Evolutionary conservation across 306 rosid genomes (phyloP).

Genomic region (Rosa rugosa): DNA sequence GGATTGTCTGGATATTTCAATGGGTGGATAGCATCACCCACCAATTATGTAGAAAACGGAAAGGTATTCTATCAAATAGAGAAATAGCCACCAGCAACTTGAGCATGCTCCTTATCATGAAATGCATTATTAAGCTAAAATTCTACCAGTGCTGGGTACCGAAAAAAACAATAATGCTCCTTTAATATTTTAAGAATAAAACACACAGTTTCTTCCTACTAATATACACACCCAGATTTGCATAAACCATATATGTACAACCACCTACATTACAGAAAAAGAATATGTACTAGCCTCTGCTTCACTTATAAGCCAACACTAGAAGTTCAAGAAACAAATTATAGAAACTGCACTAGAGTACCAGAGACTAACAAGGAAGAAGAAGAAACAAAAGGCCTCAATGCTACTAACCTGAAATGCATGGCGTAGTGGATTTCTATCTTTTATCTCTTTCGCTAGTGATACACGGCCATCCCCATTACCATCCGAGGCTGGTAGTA

Average conservation of each 20-base stretch:
- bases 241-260: constrained; percentile 15
- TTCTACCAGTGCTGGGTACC: neutral
- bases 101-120: neutral
- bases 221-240: neutral
- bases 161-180: neutral
- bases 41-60: constrained; percentile 15
- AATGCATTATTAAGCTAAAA: neutral
- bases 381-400: neutral
- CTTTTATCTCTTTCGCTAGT: constrained; percentile 76
- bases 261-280: constrained; percentile 3
- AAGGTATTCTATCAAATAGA: neutral
- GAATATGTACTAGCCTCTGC: neutral
- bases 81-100: constrained; percentile 1
- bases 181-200: neutral
- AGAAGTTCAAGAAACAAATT: neutral
- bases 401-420: constrained; percentile 66
- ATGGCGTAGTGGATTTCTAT: constrained; percentile 88
- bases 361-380: constrained; percentile 1
- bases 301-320: neutral
- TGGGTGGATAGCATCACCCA: constrained; percentile 17
- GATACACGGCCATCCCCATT: constrained; percentile 84
- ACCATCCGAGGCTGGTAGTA: constrained; percentile 73
- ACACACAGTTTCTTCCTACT: neutral
- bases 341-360: constrained; percentile 6
- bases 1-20: constrained; percentile 22